Conservation (phyloP, 352 stramenopile genomes). For the Globisporangium nagaii region DNA sequence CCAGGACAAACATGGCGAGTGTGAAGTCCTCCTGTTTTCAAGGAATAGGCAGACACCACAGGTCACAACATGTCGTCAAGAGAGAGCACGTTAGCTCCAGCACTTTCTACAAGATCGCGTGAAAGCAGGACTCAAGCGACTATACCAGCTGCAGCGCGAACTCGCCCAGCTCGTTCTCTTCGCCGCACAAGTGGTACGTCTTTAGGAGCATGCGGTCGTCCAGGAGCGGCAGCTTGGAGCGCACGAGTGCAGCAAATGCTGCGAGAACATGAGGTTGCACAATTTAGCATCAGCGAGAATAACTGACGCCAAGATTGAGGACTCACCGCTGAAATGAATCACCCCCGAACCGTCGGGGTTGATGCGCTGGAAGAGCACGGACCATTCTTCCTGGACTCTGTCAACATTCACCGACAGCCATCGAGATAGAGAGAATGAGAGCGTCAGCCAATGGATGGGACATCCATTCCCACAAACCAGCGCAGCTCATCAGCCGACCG, state of each 20-base stretch:
- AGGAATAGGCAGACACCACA: slow-evolving; percentile 9
- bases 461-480: not conserved
- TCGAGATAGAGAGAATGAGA: not conserved
- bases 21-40: slow-evolving; percentile 54
- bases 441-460: not conserved
- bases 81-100: no score
- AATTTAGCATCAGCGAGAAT: not conserved
- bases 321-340: slow-evolving; percentile 49
- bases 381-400: slow-evolving; percentile 58
- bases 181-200: slow-evolving; percentile 64
- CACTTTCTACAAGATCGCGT: no score
- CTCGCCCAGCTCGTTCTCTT: slow-evolving; percentile 82
- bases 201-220: slow-evolving; percentile 56
- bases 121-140: no score
- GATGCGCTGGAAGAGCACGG: slow-evolving; percentile 50
- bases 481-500: not conserved
- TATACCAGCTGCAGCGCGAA: slow-evolving; percentile 57
- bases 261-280: not conserved
- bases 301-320: not conserved
- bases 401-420: not conserved
- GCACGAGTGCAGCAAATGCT: slow-evolving; percentile 58
- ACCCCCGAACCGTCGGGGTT: slow-evolving; percentile 58
- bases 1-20: slow-evolving; percentile 49
- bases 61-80: not conserved
- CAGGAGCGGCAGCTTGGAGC: slow-evolving; percentile 39